These are phyloP conservation scores for Pseudocercospora cruenta DNA, from an alignment of 2,329 filamentous ascomycete species.

Conservation along the genomic window DNA sequence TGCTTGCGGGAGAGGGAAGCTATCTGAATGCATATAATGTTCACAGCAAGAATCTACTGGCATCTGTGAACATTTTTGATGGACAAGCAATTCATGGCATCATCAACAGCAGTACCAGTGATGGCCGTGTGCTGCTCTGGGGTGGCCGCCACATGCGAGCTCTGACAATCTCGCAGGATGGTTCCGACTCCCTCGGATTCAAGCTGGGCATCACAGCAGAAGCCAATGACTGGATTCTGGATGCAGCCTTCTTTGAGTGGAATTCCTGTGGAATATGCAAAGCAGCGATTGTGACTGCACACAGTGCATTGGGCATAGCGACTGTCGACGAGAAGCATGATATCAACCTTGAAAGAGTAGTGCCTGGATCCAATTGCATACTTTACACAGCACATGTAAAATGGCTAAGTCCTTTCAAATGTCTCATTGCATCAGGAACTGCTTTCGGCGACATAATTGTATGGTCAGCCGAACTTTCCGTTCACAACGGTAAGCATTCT, in stretches of 20 bases:
- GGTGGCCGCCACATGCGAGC: conserved; percentile 54
- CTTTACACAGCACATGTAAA: conserved; percentile 81
- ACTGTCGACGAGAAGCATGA: not conserved
- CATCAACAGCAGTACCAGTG: conserved; percentile 43
- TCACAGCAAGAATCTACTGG: conserved; percentile 29
- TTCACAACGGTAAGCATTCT: conserved; percentile 11
- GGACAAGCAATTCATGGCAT: conserved; percentile 78
- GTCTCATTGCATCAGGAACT: conserved; percentile 84
- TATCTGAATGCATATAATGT: conserved; percentile 45
- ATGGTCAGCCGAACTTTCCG: conserved; percentile 67
- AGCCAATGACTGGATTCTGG: conserved; percentile 78
- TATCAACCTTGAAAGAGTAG: conserved; percentile 37
- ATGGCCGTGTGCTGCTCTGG: conserved; percentile 63
- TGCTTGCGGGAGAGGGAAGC: conserved; percentile 51
- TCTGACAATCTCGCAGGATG: not conserved
- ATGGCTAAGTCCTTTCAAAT: conserved; percentile 59
- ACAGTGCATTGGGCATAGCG: conserved; percentile 71
- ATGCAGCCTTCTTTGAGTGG: conserved; percentile 57
- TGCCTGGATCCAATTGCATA: conserved; percentile 75
- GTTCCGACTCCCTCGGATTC: conserved; percentile 25
- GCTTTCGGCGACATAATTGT: conserved; percentile 93
- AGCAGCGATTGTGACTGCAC: conserved; percentile 75
- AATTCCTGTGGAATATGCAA: not conserved
- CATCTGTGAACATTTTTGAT: conserved; percentile 59
- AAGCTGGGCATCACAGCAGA: conserved; percentile 47